Percentiles rank a stretch among this genome's conserved stretches.
phyloP scores from a whole-genome alignment of 306 rosid species.

The Spatholobus suberectus region DNA sequence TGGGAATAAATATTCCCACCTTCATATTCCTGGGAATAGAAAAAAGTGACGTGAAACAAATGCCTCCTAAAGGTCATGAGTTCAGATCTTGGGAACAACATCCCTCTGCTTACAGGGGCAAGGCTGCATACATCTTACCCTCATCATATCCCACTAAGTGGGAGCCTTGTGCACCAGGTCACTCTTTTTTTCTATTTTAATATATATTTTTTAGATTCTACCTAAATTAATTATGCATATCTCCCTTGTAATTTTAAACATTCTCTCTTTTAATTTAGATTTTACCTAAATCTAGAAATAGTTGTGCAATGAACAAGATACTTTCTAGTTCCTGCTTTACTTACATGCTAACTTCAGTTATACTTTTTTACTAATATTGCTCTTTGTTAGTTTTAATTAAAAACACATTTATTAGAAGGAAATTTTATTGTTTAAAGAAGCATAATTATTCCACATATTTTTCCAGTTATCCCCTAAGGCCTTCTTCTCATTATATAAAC shows the following conservation, averaged over 20 bases:
- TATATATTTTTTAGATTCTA: neutral
- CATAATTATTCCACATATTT: constrained; percentile 19
- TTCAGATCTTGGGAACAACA: neutral
- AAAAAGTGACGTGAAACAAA: too few species aligned
- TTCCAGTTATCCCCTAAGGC: constrained; percentile 13
- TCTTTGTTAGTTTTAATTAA: neutral
- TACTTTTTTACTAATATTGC: neutral
- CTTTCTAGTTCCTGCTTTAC: constrained; percentile 13
- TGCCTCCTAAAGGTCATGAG: neutral
- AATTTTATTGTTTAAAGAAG: constrained; percentile 15
- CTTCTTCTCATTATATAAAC: constrained; percentile 21
- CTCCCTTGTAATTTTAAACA: constrained; percentile 19
- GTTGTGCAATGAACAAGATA: neutral
- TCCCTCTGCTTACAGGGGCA: neutral
- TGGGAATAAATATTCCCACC: too few species aligned
- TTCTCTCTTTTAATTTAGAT: constrained; percentile 6
- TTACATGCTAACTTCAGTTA: constrained; percentile 28
- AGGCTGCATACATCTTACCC: neutral
- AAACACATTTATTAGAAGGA: neutral
- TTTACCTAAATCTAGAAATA: constrained; percentile 1
- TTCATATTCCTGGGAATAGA: too few species aligned
- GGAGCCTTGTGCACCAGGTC: neutral
- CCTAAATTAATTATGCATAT: neutral
- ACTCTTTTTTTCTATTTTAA: neutral
- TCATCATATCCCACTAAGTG: neutral